Conservation (phyloP, 2,329 filamentous ascomycete species). For the Penicillium palitans region DNA sequence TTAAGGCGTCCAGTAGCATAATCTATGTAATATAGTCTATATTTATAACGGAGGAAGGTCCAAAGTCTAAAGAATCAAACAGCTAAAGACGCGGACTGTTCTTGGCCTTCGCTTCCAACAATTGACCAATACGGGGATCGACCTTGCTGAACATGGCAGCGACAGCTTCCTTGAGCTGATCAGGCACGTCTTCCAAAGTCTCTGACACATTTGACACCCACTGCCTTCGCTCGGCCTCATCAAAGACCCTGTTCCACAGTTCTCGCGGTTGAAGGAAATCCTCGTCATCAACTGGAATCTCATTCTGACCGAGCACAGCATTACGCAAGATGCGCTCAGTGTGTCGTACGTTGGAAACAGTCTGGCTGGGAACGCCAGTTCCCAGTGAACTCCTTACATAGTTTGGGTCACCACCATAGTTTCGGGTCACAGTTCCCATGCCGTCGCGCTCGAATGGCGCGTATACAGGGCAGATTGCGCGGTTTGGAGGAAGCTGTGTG, state of each 20-base stretch:
- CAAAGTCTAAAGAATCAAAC: background rate
- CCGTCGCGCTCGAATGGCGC: slow-evolving; percentile 55
- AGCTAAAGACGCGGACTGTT: background rate
- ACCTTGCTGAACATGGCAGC: slow-evolving; percentile 16
- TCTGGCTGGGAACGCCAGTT: slow-evolving; percentile 18
- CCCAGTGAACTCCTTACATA: slow-evolving; percentile 45
- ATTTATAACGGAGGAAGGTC: too few species aligned
- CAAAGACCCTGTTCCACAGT: slow-evolving; percentile 33
- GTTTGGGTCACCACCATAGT: slow-evolving; percentile 62
- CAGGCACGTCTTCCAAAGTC: slow-evolving; percentile 26
- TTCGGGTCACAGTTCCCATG: slow-evolving; percentile 43
- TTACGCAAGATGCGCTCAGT: slow-evolving; percentile 23
- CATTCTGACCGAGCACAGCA: slow-evolving; percentile 26
- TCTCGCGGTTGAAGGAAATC: slow-evolving; percentile 35
- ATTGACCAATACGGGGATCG: slow-evolving; percentile 15
- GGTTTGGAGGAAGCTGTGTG: slow-evolving; percentile 43
- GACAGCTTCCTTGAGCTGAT: slow-evolving; percentile 19
- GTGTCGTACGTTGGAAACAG: slow-evolving; percentile 24
- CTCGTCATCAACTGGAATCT: slow-evolving; percentile 29
- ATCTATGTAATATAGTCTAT: too few species aligned
- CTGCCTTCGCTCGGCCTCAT: slow-evolving; percentile 23
- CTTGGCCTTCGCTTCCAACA: slow-evolving; percentile 11
- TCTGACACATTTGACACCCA: slow-evolving; percentile 27
- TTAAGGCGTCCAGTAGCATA: too few species aligned
- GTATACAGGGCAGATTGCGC: slow-evolving; percentile 39